Evolutionary conservation across 2,329 filamentous ascomycete species (phyloP), one percentile per base, ranked within the genome.

Genomic region (Sclerotinia nivalis): DNA sequence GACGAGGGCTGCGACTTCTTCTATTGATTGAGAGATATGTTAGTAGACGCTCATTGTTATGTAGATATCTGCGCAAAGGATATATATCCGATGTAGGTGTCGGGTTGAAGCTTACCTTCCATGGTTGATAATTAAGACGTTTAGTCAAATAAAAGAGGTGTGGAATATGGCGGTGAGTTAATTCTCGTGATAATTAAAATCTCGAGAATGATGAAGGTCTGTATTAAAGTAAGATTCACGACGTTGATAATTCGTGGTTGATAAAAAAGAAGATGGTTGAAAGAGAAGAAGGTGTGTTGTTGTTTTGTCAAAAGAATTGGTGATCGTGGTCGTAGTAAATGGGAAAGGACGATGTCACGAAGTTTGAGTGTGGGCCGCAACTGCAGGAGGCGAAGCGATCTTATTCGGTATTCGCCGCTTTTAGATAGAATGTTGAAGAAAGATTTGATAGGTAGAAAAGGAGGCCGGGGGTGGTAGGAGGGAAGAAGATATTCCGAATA

Each of bases 1-100:
- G 86, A 99, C 96, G 93, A 99, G 94, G 85, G 96, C 96, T 85
- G 96, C 96, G 86, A 99, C 96, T 93, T 99, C 96, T 90, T 99
- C 96, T 98, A 83, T 84, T 85, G 75, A 73, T 68, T 59, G 74
- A 25, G 69, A 74, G 49, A 31, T 37, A 20, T 67, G 65, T 79
- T 73, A 79, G 77, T 72, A 72, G 58, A 55, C 71, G 65, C 61
- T 70, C 72, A 40, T 49, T n/a, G 73, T 60, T 43, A 22, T 70
- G 2, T n/a, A 74, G 56, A 64, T 70, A 37, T 66, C 71, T 74
- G 73, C 73, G 73, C 72, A 66, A 55, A 67, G 59, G 40, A 20
- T n/a, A 12, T 25, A 6, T 10, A 20, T 49, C 28, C 65, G 28
- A 56, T 47, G 50, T 5, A 18, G 22, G 37, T 62, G 20, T 52